These are phyloP conservation scores for Ustilago crameri DNA, from an alignment of 1,284 basidiomycete species.

Conservation along the genomic window DNA sequence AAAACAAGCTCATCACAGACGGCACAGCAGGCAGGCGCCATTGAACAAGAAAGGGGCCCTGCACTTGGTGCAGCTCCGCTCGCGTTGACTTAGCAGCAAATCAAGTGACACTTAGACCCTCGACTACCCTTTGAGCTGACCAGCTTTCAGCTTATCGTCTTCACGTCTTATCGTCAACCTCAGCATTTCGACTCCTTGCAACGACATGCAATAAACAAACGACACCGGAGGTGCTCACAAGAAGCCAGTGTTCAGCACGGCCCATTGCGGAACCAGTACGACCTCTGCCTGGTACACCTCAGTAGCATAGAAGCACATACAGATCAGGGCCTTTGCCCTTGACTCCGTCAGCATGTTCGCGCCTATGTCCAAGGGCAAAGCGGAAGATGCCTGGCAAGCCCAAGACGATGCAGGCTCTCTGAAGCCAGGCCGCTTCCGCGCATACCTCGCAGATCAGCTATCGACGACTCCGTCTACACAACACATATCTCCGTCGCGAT, in stretches of 20 bases:
- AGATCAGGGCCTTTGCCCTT: not conserved
- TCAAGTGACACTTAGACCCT: no score
- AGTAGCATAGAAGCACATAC: not conserved
- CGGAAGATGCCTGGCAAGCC: conserved; percentile 50
- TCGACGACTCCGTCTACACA: conserved; percentile 5
- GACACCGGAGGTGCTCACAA: not conserved
- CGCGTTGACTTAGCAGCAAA: conserved; percentile 1
- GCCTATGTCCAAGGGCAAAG: conserved; percentile 49
- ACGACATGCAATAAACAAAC: conserved; percentile 4
- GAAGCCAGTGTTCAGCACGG: no score
- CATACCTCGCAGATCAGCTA: conserved; percentile 48
- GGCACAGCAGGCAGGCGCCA: not conserved
- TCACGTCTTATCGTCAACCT: not conserved
- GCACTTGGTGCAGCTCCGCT: no score
- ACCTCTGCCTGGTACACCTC: not conserved
- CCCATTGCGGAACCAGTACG: not conserved
- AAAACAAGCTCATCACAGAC: not conserved
- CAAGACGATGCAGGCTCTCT: conserved; percentile 51
- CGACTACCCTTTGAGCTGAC: no score
- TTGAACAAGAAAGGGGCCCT: not conserved
- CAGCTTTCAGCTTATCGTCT: not conserved
- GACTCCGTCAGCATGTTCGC: conserved; percentile 37
- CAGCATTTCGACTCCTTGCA: not conserved
- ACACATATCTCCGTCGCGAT: conserved; percentile 11
- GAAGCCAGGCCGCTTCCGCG: conserved; percentile 48